Evolutionary conservation across 1,284 basidiomycete genomes (phyloP), one percentile per base, ranked within the genome.

Genomic region (Boletus smithii): DNA sequence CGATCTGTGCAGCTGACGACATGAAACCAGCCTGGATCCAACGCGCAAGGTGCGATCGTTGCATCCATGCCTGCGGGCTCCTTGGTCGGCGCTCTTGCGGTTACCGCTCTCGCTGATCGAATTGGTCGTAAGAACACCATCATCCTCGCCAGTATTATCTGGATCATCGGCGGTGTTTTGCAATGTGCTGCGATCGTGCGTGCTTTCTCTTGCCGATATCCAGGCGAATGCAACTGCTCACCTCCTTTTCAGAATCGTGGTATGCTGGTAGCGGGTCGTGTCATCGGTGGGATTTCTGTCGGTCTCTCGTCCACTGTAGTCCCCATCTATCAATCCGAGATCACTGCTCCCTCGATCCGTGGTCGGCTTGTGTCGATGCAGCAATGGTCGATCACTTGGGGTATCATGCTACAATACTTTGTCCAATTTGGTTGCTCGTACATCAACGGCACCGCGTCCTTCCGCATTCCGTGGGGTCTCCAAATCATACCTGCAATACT

Each of bases 381-480:
- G 60, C 87, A 89, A 73, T 88, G 85, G 78, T 78, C 81, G 7
- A 86, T 85, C 58, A 86, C 85, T 0, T 85, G 83, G 81, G 85
- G 83, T 65, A 85, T 87, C 57, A 72, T 87, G 49, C 66, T 88
- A 38, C 83, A 86, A 53, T 85, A 85, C 68, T 86, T 88, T 63
- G 73, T 86, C 53, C 77, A 85, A 58, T 85, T 85, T 53, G 85
- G 83, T 4, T 87, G 81, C 63, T 85, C 83, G 1, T 85, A 86
- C 63, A 82, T 88, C 61, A 62, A 81, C 23, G 81, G 85, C 30
- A 70, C 64, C 6, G 83, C 83, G 0, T 85, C 84, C 0, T 89
- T 87, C 76, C 81, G 87, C 24, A 83, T 90, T 55, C 86, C 88
- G 11, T 88, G 85, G 85, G 84, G 81, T 48, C 69, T 90, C 17